Conservation (phyloP, 805 yeast species). For the Starmera pachycereana region DNA sequence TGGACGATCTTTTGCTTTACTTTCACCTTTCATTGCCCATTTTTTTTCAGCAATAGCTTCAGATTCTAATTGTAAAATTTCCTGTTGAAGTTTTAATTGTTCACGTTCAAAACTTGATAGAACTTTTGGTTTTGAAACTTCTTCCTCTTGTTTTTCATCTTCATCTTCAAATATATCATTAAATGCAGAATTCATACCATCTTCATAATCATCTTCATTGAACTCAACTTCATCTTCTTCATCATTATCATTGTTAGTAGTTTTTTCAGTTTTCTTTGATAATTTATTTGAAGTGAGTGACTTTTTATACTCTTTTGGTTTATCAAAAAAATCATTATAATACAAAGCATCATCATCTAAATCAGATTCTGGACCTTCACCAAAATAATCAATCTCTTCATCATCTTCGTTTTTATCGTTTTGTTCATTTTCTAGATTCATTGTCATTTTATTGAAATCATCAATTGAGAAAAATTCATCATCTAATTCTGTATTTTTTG, state of each 20-base stretch:
- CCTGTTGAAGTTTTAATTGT: conserved; percentile 64
- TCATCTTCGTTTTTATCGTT: conserved; percentile 34
- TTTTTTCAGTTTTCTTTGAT: conserved; percentile 4
- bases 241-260: conserved; percentile 21
- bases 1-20: conserved; percentile 70
- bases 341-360: conserved; percentile 48
- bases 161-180: conserved; percentile 30
- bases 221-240: conserved; percentile 30
- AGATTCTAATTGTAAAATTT: conserved; percentile 70
- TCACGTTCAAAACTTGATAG: conserved; percentile 77
- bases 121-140: conserved; percentile 18
- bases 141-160: conserved; percentile 14
- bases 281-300: neutral
- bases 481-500: conserved; percentile 59
- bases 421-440: conserved; percentile 49
- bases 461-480: conserved; percentile 81
- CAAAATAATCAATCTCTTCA: conserved; percentile 38
- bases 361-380: conserved; percentile 31
- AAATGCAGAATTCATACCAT: conserved; percentile 47
- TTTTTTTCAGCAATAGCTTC: conserved; percentile 85
- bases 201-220: conserved; percentile 48
- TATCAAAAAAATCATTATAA: conserved; percentile 56
- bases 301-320: conserved; percentile 12
- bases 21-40: conserved; percentile 95
- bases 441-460: conserved; percentile 67